Percentiles rank a stretch among this genome's conserved stretches.
Conservation (phyloP, 805 yeast genomes). For the Candida rishiriensis region DNA sequence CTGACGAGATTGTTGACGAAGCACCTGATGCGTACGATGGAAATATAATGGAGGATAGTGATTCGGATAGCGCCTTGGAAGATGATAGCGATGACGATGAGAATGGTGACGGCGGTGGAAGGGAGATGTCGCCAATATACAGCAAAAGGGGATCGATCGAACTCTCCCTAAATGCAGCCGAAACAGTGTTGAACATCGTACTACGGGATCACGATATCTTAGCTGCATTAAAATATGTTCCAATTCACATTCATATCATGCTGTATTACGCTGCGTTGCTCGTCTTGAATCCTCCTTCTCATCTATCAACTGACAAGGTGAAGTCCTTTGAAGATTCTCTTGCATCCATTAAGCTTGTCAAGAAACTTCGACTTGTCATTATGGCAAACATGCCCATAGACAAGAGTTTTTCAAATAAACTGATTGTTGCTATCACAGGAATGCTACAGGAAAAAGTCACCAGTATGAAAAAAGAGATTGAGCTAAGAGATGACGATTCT, state of each 20-base stretch:
- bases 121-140: constrained; percentile 23
- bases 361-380: constrained; percentile 39
- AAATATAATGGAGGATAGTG: constrained; percentile 23
- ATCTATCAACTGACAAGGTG: constrained; percentile 19
- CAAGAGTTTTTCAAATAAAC: constrained; percentile 41
- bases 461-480: constrained; percentile 18
- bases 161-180: constrained; percentile 60
- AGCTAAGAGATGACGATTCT: constrained; percentile 3
- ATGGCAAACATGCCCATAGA: constrained; percentile 49
- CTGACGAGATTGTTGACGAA: constrained; percentile 7
- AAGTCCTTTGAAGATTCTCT: constrained; percentile 28
- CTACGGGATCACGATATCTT: constrained; percentile 56
- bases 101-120: constrained; percentile 7
- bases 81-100: constrained; percentile 16
- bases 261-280: constrained; percentile 61
- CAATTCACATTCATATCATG: constrained; percentile 72
- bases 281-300: constrained; percentile 44
- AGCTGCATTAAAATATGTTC: constrained; percentile 55
- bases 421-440: constrained; percentile 30
- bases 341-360: constrained; percentile 38
- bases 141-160: constrained; percentile 31
- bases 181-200: constrained; percentile 54
- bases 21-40: constrained; percentile 10
- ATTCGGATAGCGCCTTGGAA: constrained; percentile 29
- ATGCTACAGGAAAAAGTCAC: constrained; percentile 26